phyloP scores from a whole-genome alignment of 257 asterid species.

The Solanum microdontum region DNA sequence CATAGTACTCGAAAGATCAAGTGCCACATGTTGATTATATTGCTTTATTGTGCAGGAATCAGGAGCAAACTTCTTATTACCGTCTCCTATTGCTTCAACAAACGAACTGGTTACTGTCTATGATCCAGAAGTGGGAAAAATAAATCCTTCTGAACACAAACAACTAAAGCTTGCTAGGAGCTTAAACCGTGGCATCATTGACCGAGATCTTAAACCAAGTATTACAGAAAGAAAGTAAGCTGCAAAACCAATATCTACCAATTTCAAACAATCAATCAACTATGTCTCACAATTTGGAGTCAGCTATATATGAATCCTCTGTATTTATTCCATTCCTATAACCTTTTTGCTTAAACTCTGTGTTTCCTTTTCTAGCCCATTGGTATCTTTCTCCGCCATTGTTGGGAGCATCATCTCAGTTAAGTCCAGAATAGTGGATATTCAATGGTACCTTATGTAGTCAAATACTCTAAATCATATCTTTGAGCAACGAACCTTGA shows the following conservation, averaged over 20 bases:
- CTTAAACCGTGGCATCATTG: conserved; percentile 93
- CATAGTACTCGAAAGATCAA: background rate
- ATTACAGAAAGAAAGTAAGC: conserved; percentile 77
- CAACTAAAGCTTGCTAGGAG: conserved; percentile 95
- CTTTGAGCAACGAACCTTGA: background rate
- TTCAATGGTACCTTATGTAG: background rate
- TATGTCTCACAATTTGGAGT: background rate
- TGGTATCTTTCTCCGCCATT: background rate
- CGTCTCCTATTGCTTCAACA: conserved; percentile 87
- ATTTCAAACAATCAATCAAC: background rate
- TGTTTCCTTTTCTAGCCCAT: background rate
- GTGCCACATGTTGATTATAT: background rate
- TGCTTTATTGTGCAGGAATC: conserved; percentile 51
- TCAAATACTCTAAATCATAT: background rate
- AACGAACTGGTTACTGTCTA: conserved; percentile 90
- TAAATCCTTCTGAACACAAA: conserved; percentile 98
- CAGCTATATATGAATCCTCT: background rate
- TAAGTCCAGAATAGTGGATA: background rate
- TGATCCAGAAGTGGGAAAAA: conserved; percentile 95
- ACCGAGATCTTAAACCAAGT: conserved; percentile 96
- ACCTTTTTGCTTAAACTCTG: background rate
- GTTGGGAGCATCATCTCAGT: background rate
- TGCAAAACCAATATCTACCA: background rate
- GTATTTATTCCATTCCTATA: background rate
- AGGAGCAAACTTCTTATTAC: conserved; percentile 88